Evolutionary conservation across 768 basidiomycete genomes (phyloP).

Genomic region (Tulasnella calospora): DNA sequence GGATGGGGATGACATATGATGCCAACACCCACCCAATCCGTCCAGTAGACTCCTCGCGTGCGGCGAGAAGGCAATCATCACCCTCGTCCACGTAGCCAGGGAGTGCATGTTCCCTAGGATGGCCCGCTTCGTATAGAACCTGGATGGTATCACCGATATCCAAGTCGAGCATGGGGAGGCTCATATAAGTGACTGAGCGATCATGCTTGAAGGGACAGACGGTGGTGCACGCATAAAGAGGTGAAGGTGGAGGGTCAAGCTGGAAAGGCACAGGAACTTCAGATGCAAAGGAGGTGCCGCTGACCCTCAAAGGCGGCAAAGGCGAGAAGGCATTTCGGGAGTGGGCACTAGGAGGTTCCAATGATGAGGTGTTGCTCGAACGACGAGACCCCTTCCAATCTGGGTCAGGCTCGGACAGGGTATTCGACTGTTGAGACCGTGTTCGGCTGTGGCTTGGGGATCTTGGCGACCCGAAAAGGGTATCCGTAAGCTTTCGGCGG

Average conservation of each 20-base stretch:
- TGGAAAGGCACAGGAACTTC: slow-evolving; percentile 2
- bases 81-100: slow-evolving; percentile 75
- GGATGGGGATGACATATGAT: slow-evolving; percentile 52
- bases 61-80: slow-evolving; percentile 71
- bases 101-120: slow-evolving; percentile 66
- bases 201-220: slow-evolving; percentile 67
- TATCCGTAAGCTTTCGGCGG: background rate
- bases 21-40: slow-evolving; percentile 76
- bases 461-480: background rate
- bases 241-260: slow-evolving; percentile 21
- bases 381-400: background rate
- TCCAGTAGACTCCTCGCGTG: slow-evolving; percentile 47
- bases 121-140: slow-evolving; percentile 70
- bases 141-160: slow-evolving; percentile 56
- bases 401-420: background rate
- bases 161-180: slow-evolving; percentile 73
- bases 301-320: background rate
- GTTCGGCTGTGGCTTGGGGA: background rate
- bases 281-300: background rate
- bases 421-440: background rate
- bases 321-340: background rate
- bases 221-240: slow-evolving; percentile 56
- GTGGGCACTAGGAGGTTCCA: background rate
- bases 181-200: slow-evolving; percentile 50
- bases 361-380: background rate